Base-by-base conservation (phyloP, 106 monocot species). In the Dendrobium officinale region DNA sequence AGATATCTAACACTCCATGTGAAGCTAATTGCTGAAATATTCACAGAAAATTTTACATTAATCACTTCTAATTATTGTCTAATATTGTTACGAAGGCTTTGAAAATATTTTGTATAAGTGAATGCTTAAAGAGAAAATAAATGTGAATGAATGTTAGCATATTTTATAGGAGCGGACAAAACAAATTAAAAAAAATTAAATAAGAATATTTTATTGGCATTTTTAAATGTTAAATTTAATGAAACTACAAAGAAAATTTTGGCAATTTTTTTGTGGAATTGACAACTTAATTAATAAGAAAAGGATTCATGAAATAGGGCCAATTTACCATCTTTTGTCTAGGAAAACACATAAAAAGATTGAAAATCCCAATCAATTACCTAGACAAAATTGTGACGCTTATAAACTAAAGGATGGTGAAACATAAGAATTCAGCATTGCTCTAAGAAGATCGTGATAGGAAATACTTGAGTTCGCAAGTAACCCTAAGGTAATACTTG, bases 1-100 rank as follows among this genome's bases (percentile, higher is more conserved):
- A 77, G 55, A 98, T 45, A 81, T 98, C 98, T 81, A 98, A 91
- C 2, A 98, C 82, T 66, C 98, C 98, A 87, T 98, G 95, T 16
- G 94, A 98, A 77, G 98, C 89, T 55, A 98, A 48, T 93, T 98
- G 98, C 98, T 98, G 88, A 67, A 81, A 72, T 11, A 42, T 58
- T 26, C 42, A 86, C 72, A 31, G 37, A 37, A 37, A 37, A 2
- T 37, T 37, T 37, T 37, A 37, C 3, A 37, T 37, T 37, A 37
- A 37, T 37, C 37, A 37, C 37, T 37, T 37, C 37, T 37, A 37
- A 37, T 37, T 37, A 37, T 37, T 37, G 37, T 37, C 2, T 37
- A 37, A 37, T 37, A 37, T 37, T 37, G 3, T 37, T 37, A 37
- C 37, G 37, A 37, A 37, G 37, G 37, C 37, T 37, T 37, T 37